Percentiles rank a stretch among this genome's conserved stretches.
Evolutionary conservation across 176 grass and related monocot genomes (phyloP).

Genomic region (Eragrostis curvula): DNA sequence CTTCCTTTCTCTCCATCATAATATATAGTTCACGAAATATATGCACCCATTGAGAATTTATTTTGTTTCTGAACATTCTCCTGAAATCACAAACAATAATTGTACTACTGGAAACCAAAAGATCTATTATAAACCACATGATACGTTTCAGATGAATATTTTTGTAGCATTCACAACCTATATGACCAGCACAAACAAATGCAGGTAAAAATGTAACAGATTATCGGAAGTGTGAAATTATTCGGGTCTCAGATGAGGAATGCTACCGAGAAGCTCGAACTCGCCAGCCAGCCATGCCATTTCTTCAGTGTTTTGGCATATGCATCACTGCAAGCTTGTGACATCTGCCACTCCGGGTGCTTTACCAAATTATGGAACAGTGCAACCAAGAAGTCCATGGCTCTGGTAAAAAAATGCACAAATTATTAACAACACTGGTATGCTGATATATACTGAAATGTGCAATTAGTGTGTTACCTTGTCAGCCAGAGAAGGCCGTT

Average conservation of each 20-base stretch:
- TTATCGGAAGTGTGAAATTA: neutral
- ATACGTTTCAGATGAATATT: too few relatives aligned
- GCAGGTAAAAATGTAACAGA: too few relatives aligned
- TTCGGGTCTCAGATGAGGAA: conserved; percentile 1
- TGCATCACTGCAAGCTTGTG: conserved; percentile 68
- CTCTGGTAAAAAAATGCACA: conserved; percentile 42
- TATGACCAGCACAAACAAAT: too few relatives aligned
- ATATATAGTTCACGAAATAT: too few relatives aligned
- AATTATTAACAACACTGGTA: neutral
- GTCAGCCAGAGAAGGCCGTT: conserved; percentile 86
- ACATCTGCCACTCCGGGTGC: conserved; percentile 74
- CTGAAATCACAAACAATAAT: too few relatives aligned
- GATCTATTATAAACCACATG: too few relatives aligned
- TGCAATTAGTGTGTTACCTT: conserved; percentile 48
- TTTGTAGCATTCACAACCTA: too few relatives aligned
- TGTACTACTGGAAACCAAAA: too few relatives aligned
- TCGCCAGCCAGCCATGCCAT: conserved; percentile 85
- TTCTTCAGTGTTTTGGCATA: conserved; percentile 85
- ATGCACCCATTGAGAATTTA: too few relatives aligned
- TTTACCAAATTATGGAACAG: conserved; percentile 71
- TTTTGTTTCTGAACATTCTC: too few relatives aligned
- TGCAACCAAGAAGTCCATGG: conserved; percentile 87
- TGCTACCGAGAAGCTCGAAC: conserved; percentile 82
- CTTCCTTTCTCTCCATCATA: too few relatives aligned
- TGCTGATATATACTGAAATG: neutral